These are phyloP conservation scores for Chlorella sp. DNA, from an alignment of 139 green algal species.

Conservation along the genomic window DNA sequence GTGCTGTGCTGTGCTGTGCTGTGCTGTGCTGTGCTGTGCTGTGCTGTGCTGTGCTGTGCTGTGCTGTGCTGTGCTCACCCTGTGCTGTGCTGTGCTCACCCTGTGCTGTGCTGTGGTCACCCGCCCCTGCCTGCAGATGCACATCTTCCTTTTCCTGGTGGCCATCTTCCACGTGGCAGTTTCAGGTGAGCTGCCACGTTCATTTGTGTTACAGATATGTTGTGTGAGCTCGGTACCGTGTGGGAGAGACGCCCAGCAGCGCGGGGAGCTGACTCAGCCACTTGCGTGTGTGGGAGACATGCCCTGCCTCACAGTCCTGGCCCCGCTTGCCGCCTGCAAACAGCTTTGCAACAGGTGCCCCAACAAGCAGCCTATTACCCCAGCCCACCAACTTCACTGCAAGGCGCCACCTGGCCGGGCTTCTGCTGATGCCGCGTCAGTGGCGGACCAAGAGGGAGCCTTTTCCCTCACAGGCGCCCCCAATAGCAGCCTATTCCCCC, in stretches of 20 bases:
- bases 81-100: too few species aligned
- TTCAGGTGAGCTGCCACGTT: neutral
- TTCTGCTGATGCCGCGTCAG: too few species aligned
- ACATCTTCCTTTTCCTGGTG: slow-evolving; percentile 28
- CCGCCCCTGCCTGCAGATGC: neutral
- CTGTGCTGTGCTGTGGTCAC: neutral
- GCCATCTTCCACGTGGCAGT: neutral
- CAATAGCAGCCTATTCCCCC: too few species aligned
- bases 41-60: neutral
- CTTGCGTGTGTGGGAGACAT: too few species aligned
- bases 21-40: neutral
- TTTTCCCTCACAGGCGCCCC: too few species aligned
- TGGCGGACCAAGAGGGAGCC: too few species aligned
- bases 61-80: too few species aligned
- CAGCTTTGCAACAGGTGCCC: neutral
- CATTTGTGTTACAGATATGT: neutral
- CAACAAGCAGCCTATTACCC: neutral
- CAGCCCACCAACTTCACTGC: neutral
- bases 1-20: neutral
- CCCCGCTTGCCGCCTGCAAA: neutral
- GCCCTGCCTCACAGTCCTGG: too few species aligned
- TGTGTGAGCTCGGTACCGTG: too few species aligned
- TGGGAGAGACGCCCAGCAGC: too few species aligned
- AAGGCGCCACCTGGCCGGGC: too few species aligned
- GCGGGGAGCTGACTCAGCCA: too few species aligned